These are phyloP conservation scores for Phytophthora parvispora DNA, from an alignment of 352 stramenopile species.

Conservation along the genomic window DNA sequence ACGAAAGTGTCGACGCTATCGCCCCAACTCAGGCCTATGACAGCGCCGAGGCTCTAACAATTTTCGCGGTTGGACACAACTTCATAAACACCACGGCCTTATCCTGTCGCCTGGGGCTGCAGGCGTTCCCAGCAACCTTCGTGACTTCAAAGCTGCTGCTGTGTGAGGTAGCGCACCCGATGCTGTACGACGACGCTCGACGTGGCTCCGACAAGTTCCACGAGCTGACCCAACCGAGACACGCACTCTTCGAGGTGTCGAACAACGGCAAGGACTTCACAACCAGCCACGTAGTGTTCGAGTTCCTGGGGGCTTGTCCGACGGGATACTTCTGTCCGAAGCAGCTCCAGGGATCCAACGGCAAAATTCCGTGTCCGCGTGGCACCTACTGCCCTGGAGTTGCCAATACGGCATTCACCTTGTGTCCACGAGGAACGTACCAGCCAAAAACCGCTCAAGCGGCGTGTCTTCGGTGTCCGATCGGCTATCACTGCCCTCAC, in stretches of 20 bases:
- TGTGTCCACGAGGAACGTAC: conserved; percentile 96
- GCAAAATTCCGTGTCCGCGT: conserved; percentile 67
- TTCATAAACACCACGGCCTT: conserved; percentile 96
- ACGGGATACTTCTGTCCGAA: conserved; percentile 91
- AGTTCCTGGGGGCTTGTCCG: conserved; percentile 87
- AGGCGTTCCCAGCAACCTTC: conserved; percentile 88
- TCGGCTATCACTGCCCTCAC: conserved; percentile 96
- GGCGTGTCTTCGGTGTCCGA: conserved; percentile 93
- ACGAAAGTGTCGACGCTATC: conserved; percentile 77
- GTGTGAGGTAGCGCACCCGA: conserved; percentile 75
- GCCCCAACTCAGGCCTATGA: conserved; percentile 71
- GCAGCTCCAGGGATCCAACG: conserved; percentile 48
- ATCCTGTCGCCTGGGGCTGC: conserved; percentile 89
- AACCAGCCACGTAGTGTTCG: conserved; percentile 73
- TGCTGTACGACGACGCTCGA: conserved; percentile 49
- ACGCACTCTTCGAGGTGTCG: conserved; percentile 91
- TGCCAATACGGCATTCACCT: conserved; percentile 93
- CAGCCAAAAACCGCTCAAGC: conserved; percentile 84
- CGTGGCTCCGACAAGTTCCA: conserved; percentile 21
- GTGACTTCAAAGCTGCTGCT: conserved; percentile 89
- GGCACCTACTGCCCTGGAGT: conserved; percentile 84
- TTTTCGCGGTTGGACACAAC: conserved; percentile 80
- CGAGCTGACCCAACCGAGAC: conserved; percentile 30
- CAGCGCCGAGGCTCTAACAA: conserved; percentile 38
- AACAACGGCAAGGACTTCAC: conserved; percentile 98